Evolutionary conservation across 2,329 filamentous ascomycete species (phyloP).

Genomic region (Sordariomycetes sp.): DNA sequence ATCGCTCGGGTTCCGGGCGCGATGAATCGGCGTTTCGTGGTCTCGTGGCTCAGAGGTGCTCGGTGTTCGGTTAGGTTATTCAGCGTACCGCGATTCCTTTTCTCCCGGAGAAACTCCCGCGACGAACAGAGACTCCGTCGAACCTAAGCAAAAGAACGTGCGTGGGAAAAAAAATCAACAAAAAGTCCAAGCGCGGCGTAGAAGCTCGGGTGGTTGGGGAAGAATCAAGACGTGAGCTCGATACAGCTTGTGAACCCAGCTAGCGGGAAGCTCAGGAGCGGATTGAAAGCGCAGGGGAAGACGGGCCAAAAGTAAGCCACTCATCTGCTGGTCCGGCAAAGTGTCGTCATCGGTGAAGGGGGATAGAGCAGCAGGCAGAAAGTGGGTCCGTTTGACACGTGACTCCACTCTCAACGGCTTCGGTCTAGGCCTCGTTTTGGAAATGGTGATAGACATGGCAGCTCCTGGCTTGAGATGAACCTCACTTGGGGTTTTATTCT

Average conservation of each 20-base stretch:
- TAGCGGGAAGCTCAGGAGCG: neutral
- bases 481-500: too few relatives aligned
- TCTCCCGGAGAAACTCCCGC: neutral
- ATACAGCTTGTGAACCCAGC: neutral
- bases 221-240: too few relatives aligned
- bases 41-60: too few relatives aligned
- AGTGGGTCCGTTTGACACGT: slow-evolving; percentile 13
- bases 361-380: neutral
- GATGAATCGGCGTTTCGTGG: neutral
- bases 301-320: neutral
- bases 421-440: too few relatives aligned
- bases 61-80: too few relatives aligned
- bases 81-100: too few relatives aligned
- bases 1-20: neutral
- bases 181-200: too few relatives aligned
- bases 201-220: neutral
- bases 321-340: neutral
- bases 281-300: neutral
- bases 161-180: neutral
- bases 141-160: neutral
- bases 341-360: neutral
- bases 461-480: too few relatives aligned
- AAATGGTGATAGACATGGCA: too few relatives aligned
- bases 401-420: slow-evolving; percentile 11
- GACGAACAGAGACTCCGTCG: neutral